phyloP scores from a whole-genome alignment of 495 filamentous ascomycete genomes.

The Hypoxylon intermedium region DNA sequence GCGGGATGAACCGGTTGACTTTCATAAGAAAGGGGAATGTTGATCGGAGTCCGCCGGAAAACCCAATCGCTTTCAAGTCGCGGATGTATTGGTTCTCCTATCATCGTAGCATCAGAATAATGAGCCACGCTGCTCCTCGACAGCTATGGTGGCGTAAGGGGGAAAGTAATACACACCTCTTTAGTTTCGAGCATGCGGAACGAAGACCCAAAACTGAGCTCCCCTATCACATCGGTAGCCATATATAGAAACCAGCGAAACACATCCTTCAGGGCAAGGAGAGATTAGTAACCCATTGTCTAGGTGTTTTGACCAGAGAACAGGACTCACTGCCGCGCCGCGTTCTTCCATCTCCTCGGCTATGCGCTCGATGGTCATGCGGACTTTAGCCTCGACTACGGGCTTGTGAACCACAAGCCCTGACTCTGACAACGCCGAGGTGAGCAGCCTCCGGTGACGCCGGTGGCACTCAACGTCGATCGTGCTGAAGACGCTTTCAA shows the following conservation, averaged over 20 bases:
- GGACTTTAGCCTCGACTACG: conserved; percentile 33
- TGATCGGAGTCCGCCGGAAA: conserved; percentile 19
- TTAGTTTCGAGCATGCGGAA: conserved; percentile 62
- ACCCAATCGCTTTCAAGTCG: conserved; percentile 19
- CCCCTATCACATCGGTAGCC: conserved; percentile 62
- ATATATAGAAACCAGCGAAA: conserved; percentile 66
- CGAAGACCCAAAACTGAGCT: conserved; percentile 64
- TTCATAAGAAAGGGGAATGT: conserved; percentile 27
- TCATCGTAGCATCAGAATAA: not conserved
- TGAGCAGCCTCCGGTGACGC: conserved; percentile 34
- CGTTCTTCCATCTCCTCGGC: conserved; percentile 36
- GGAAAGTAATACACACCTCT: conserved; percentile 41
- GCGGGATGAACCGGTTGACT: conserved; percentile 26
- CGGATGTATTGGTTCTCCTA: conserved; percentile 31
- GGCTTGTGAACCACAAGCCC: conserved; percentile 23
- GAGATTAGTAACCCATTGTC: not conserved
- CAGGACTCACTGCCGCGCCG: conserved; percentile 21
- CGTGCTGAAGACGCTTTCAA: conserved; percentile 30
- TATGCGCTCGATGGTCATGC: conserved; percentile 34
- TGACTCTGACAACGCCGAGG: conserved; percentile 33
- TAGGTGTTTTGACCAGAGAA: not conserved
- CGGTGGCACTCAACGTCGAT: conserved; percentile 31
- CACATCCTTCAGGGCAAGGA: conserved; percentile 47
- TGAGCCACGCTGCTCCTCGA: not conserved
- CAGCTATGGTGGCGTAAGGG: not conserved